Conservation (phyloP, 2,329 filamentous ascomycete genomes). For the Aspergillus sp. region DNA sequence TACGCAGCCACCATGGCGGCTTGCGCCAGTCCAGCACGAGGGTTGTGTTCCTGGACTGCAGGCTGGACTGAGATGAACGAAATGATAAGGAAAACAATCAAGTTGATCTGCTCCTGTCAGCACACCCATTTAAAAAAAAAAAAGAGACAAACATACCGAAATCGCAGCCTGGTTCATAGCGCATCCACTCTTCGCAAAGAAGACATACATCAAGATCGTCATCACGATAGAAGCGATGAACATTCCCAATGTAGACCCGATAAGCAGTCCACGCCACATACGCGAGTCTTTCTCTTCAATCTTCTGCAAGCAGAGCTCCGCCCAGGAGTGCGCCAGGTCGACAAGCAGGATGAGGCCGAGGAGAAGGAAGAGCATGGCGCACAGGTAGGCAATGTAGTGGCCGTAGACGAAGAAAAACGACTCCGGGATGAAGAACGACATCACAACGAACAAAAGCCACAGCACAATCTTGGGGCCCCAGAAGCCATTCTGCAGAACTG, state of each 20-base stretch:
- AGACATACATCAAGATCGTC: slow-evolving; percentile 96
- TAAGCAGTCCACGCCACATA: slow-evolving; percentile 80
- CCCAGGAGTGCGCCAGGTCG: slow-evolving; percentile 94
- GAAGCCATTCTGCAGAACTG: slow-evolving; percentile 93
- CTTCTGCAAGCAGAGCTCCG: slow-evolving; percentile 90
- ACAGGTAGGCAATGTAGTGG: slow-evolving; percentile 84
- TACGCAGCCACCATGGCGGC: slow-evolving; percentile 96
- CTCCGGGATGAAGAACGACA: slow-evolving; percentile 95
- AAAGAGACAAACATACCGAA: slow-evolving; percentile 52
- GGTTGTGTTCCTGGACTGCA: slow-evolving; percentile 83
- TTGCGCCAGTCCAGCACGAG: slow-evolving; percentile 92
- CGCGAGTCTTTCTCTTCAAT: slow-evolving; percentile 87
- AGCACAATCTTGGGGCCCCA: slow-evolving; percentile 95
- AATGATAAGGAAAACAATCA: slow-evolving; percentile 77
- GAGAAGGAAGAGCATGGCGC: slow-evolving; percentile 89
- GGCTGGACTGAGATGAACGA: slow-evolving; percentile 88
- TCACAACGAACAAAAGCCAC: slow-evolving; percentile 82
- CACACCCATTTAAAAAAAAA: not conserved
- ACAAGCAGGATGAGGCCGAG: slow-evolving; percentile 90
- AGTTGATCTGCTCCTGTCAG: slow-evolving; percentile 61
- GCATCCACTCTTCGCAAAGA: slow-evolving; percentile 80
- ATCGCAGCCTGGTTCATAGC: slow-evolving; percentile 97
- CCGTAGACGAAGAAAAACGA: slow-evolving; percentile 94
- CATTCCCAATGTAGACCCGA: slow-evolving; percentile 92
- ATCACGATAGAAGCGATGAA: slow-evolving; percentile 87